Conservation (phyloP, 2,329 filamentous ascomycete genomes). For the Penicillium sp. region DNA sequence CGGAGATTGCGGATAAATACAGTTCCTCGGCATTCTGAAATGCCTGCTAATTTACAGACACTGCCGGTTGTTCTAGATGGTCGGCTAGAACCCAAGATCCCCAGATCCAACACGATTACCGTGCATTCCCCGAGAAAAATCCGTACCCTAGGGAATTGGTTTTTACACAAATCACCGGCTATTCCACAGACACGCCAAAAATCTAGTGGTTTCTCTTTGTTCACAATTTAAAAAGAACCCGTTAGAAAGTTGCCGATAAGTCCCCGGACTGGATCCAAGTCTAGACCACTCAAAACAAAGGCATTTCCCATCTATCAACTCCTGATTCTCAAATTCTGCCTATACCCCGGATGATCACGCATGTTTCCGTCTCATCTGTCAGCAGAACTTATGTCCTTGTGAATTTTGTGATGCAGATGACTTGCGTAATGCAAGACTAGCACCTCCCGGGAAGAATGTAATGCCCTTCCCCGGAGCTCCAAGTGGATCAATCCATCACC, state of each 20-base stretch:
- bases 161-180: constrained; percentile 16
- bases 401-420: constrained; percentile 1
- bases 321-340: background rate
- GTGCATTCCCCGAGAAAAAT: background rate
- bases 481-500: constrained; percentile 15
- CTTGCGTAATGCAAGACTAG: constrained; percentile 11
- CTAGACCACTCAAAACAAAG: constrained; percentile 8
- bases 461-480: constrained; percentile 13
- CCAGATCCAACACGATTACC: background rate
- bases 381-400: background rate
- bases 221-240: background rate
- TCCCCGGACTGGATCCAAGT: background rate
- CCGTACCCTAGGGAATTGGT: background rate
- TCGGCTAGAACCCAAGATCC: background rate
- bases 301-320: constrained; percentile 2
- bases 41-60: background rate
- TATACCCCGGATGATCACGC: background rate
- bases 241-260: background rate
- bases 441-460: background rate
- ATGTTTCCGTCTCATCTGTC: background rate
- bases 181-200: background rate
- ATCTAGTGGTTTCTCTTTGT: constrained; percentile 1
- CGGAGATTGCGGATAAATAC: constrained; percentile 6
- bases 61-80: background rate
- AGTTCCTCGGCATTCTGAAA: constrained; percentile 1